These are phyloP conservation scores for Hymenoscyphus fructigenus DNA, from an alignment of 2,329 filamentous ascomycete species.

Conservation along the genomic window DNA sequence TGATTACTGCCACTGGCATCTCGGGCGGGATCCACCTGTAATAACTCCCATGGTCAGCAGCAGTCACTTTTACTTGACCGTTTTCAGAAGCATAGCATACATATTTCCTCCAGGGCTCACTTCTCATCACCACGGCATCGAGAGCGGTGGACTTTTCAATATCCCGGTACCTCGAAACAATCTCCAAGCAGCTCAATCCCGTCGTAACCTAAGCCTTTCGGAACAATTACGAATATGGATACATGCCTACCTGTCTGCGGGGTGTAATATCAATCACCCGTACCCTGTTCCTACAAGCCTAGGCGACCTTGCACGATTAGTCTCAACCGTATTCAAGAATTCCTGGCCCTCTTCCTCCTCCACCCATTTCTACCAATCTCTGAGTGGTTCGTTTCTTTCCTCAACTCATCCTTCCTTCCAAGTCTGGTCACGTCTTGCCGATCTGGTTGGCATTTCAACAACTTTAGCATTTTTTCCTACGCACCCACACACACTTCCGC, in stretches of 20 bases:
- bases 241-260: constrained; percentile 21
- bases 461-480: constrained; percentile 22
- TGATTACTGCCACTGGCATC: constrained; percentile 31
- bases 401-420: constrained; percentile 14
- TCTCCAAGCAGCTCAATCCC: constrained; percentile 12
- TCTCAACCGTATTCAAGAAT: constrained; percentile 15
- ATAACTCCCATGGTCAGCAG: constrained; percentile 7
- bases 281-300: constrained; percentile 15
- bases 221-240: constrained; percentile 25
- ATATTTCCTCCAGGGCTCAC: neutral
- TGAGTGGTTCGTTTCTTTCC: constrained; percentile 23
- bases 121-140: constrained; percentile 1
- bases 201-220: constrained; percentile 18
- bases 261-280: constrained; percentile 27
- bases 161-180: constrained; percentile 18
- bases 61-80: constrained; percentile 16
- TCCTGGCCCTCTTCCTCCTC: constrained; percentile 15
- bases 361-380: constrained; percentile 17
- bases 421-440: constrained; percentile 20
- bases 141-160: constrained; percentile 16
- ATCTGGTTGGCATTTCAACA: constrained; percentile 27
- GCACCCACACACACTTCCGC: constrained; percentile 14
- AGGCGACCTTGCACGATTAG: constrained; percentile 17
- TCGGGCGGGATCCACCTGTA: constrained; percentile 26
- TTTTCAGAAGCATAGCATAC: constrained; percentile 2